Percentiles rank a stretch among this genome's conserved stretches.
phyloP scores from a whole-genome alignment of 78 protist genomes.

The Dictyostelium intermedium region DNA sequence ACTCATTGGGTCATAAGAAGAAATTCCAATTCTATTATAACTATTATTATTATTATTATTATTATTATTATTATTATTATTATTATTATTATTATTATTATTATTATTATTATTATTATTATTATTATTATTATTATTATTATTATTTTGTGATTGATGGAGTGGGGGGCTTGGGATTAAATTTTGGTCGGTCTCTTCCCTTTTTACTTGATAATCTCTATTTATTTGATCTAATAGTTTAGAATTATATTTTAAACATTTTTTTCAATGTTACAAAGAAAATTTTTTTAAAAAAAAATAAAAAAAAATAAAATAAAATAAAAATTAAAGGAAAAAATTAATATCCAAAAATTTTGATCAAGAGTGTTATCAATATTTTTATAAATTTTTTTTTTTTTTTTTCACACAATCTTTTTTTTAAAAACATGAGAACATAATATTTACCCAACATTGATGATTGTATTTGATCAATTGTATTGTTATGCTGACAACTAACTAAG shows the following conservation, averaged over 20 bases:
- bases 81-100: not conserved
- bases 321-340: not conserved
- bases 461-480: not conserved
- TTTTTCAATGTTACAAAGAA: not conserved
- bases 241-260: not conserved
- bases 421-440: not conserved
- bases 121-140: not conserved
- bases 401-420: not conserved
- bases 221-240: not conserved
- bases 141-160: not conserved
- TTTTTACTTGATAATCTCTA: not conserved
- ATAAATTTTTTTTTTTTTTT: not conserved
- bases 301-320: not conserved
- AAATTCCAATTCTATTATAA: not conserved
- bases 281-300: not conserved
- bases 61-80: not conserved
- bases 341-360: not conserved
- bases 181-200: not conserved
- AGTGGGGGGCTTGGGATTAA: constrained; percentile 14
- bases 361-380: not conserved
- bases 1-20: not conserved
- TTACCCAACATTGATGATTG: not conserved
- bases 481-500: not conserved
- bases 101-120: not conserved
- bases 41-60: not conserved